Conservation (phyloP, 148 eudicot genomes). For the Polygonum maritimum region DNA sequence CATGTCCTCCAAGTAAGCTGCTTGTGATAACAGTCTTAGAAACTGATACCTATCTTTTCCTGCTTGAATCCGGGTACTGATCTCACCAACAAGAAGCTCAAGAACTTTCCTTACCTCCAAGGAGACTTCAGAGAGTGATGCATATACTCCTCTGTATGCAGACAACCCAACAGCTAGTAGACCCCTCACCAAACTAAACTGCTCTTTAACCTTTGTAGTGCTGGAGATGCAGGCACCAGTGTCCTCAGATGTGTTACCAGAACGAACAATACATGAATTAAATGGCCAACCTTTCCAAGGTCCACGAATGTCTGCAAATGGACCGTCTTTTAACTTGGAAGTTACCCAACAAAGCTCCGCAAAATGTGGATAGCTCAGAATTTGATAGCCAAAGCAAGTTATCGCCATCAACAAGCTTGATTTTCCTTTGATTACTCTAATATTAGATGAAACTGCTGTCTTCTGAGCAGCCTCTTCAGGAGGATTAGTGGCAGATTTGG, state of each 20-base stretch:
- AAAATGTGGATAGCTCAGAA: conserved; percentile 81
- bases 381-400: conserved; percentile 68
- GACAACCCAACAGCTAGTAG: conserved; percentile 77
- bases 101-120: conserved; percentile 70
- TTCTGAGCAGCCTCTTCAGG: conserved; percentile 25
- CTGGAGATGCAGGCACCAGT: conserved; percentile 31
- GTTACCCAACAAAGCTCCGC: conserved; percentile 98
- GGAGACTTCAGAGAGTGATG: conserved; percentile 59
- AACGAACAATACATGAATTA: conserved; percentile 77
- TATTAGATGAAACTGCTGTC: conserved; percentile 16
- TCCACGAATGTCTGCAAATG: conserved; percentile 51
- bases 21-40: conserved; percentile 75
- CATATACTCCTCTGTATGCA: conserved; percentile 75
- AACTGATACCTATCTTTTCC: conserved; percentile 62
- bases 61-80: conserved; percentile 59
- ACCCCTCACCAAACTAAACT: conserved; percentile 65
- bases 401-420: conserved; percentile 53
- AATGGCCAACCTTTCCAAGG: conserved; percentile 99
- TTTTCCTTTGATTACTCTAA: conserved; percentile 43
- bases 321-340: conserved; percentile 88
- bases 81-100: conserved; percentile 53
- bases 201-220: conserved; percentile 37
- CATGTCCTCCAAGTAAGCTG: conserved; percentile 83
- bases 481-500: conserved; percentile 15
- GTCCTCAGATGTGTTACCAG: conserved; percentile 33